A percentile compares a stretch with the other conserved stretches of the same genome.
These are phyloP conservation scores for Trypanosoma scelopori DNA, from an alignment of 208 protist genomes.

Conservation along the genomic window DNA sequence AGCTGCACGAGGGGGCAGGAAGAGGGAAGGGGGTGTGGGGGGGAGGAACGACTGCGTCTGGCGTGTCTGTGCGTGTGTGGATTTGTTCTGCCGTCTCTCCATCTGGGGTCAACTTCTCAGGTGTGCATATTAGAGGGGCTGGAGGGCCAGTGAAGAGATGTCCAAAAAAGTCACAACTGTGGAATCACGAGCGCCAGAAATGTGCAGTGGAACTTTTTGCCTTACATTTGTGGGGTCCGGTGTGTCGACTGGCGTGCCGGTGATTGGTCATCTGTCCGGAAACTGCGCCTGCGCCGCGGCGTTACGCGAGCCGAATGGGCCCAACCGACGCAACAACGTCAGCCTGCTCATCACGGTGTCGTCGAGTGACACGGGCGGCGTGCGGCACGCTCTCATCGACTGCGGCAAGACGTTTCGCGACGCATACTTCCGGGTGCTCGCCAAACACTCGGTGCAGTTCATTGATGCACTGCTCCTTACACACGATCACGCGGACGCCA, in stretches of 20 bases:
- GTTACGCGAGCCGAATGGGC: conserved; percentile 46
- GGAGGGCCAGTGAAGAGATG: too few relatives aligned
- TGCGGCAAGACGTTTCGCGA: conserved; percentile 91
- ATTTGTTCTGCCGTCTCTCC: too few relatives aligned
- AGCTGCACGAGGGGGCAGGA: too few relatives aligned
- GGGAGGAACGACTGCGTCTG: too few relatives aligned
- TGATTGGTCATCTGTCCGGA: conserved; percentile 76
- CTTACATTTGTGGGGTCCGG: conserved; percentile 77
- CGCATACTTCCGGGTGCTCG: conserved; percentile 84
- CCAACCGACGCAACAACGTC: conserved; percentile 83
- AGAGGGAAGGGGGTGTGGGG: too few relatives aligned
- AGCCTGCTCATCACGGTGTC: conserved; percentile 74
- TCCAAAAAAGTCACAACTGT: too few relatives aligned
- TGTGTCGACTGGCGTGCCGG: conserved; percentile 80
- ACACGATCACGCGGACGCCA: conserved; percentile 86
- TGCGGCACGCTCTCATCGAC: conserved; percentile 78
- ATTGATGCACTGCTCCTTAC: conserved; percentile 87
- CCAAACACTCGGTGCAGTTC: conserved; percentile 45
- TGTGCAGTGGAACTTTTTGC: conserved; percentile 1
- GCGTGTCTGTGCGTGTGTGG: not conserved
- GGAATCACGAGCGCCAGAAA: too few relatives aligned
- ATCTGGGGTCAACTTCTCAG: too few relatives aligned
- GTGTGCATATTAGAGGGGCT: too few relatives aligned
- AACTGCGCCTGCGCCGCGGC: conserved; percentile 78
- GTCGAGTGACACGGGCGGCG: conserved; percentile 28